Percentiles rank a stretch among this genome's conserved stretches.
phyloP scores from a whole-genome alignment of 768 basidiomycete species.

The Rickenella mellea region DNA sequence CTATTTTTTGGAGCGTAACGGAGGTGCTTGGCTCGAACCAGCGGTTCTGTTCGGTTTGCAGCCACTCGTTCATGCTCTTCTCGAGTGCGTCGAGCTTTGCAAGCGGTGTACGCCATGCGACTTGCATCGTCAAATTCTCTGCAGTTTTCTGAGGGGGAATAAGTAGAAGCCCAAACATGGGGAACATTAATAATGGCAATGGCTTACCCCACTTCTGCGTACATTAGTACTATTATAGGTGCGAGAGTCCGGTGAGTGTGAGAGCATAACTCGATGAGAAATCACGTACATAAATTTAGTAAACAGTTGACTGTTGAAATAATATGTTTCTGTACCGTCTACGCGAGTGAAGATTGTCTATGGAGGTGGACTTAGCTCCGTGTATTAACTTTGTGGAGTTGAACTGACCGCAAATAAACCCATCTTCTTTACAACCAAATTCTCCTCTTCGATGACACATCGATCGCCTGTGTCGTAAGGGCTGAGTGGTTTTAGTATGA shows the following conservation, averaged over 20 bases:
- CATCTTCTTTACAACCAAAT: conserved; percentile 71
- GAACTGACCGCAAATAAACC: conserved; percentile 58
- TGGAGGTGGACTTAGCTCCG: not conserved
- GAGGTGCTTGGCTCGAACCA: conserved; percentile 68
- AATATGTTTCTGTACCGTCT: conserved; percentile 75
- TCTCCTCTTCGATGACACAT: conserved; percentile 71
- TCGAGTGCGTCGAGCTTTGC: conserved; percentile 66
- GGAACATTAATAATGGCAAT: not conserved
- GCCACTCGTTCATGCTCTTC: conserved; percentile 61
- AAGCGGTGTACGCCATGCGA: conserved; percentile 68
- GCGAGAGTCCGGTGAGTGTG: conserved; percentile 1
- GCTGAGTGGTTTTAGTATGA: conserved; percentile 23
- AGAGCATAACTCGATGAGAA: not conserved
- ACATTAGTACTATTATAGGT: conserved; percentile 46
- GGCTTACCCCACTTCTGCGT: conserved; percentile 55
- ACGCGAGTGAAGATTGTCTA: conserved; percentile 61
- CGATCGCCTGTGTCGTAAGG: conserved; percentile 79
- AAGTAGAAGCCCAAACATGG: conserved; percentile 8
- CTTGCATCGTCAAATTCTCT: conserved; percentile 58
- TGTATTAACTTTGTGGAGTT: not conserved
- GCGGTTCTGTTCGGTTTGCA: conserved; percentile 68
- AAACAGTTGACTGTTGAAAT: conserved; percentile 72
- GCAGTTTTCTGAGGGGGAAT: conserved; percentile 43
- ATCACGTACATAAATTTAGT: conserved; percentile 58
- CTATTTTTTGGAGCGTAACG: conserved; percentile 53